A percentile compares a stretch with the other conserved stretches of the same genome.
phyloP scores from a whole-genome alignment of 148 eudicot genomes.

The Suaeda aralocaspica region DNA sequence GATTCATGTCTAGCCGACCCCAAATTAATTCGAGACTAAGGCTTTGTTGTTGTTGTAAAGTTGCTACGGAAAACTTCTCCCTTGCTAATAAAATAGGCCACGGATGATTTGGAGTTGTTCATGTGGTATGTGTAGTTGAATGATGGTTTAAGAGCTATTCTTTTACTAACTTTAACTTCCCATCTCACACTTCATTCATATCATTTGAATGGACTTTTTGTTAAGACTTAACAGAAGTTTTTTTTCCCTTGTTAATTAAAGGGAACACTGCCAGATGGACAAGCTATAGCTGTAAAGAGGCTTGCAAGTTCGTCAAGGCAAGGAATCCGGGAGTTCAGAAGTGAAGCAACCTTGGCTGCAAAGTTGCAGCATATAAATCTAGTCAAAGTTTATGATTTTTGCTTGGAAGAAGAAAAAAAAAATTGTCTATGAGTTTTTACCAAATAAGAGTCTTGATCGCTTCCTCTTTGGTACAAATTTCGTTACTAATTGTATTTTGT shows the following conservation, averaged over 20 bases:
- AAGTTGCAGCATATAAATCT: slow-evolving; percentile 32
- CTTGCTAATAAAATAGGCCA: slow-evolving; percentile 23
- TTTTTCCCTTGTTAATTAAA: neutral
- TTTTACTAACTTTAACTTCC: neutral
- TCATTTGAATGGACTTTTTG: neutral
- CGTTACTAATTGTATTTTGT: neutral
- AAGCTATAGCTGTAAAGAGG: slow-evolving; percentile 29
- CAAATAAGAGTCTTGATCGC: slow-evolving; percentile 27
- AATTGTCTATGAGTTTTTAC: slow-evolving; percentile 25
- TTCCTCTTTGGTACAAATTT: slow-evolving; percentile 21
- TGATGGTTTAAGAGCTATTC: neutral
- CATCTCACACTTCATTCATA: neutral
- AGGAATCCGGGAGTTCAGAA: slow-evolving; percentile 18
- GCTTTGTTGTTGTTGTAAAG: too few species aligned
- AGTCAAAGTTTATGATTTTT: slow-evolving; percentile 24
- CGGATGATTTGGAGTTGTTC: slow-evolving; percentile 32
- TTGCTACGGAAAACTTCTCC: slow-evolving; percentile 30
- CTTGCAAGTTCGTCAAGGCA: slow-evolving; percentile 15
- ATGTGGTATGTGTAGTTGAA: slow-evolving; percentile 19
- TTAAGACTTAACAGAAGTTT: too few species aligned
- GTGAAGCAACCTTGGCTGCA: slow-evolving; percentile 23
- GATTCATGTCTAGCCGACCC: too few species aligned
- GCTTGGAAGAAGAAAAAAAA: slow-evolving; percentile 21
- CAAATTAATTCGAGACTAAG: too few species aligned
- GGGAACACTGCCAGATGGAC: slow-evolving; percentile 24